These are phyloP conservation scores for Auricularia sp. DNA, from an alignment of 768 basidiomycete species.

Conservation along the genomic window DNA sequence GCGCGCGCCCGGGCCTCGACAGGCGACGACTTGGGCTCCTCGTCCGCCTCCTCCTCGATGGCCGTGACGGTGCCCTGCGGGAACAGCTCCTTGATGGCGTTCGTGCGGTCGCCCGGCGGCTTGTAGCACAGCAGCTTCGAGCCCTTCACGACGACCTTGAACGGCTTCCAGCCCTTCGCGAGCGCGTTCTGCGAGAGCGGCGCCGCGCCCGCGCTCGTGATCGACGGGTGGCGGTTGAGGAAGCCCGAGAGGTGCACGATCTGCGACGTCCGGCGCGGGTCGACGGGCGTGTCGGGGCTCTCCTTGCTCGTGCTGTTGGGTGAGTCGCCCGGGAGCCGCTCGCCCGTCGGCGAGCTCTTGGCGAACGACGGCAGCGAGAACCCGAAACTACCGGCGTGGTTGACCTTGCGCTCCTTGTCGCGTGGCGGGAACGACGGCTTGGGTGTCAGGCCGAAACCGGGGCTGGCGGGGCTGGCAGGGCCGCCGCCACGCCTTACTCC, in stretches of 20 bases:
- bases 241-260: constrained; percentile 69
- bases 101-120: constrained; percentile 56
- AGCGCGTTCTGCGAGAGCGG: constrained; percentile 19
- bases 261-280: constrained; percentile 40
- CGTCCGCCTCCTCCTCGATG: constrained; percentile 37
- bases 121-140: constrained; percentile 84
- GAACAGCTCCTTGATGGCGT: constrained; percentile 65
- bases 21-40: constrained; percentile 15
- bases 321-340: background rate
- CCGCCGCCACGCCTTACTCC: background rate
- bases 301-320: background rate
- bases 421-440: background rate
- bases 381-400: background rate
- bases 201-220: constrained; percentile 3
- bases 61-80: constrained; percentile 52
- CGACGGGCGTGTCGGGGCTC: background rate
- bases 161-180: constrained; percentile 77
- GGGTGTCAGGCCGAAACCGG: background rate
- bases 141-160: constrained; percentile 75
- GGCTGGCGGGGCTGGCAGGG: background rate
- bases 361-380: background rate
- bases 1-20: constrained; percentile 14
- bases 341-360: background rate
- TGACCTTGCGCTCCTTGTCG: background rate
- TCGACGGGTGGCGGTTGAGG: constrained; percentile 55